Evolutionary conservation across 1,139 yeast genomes (phyloP), one percentile per base, ranked within the genome.

Genomic region (Blastobotrys arbuscula): DNA sequence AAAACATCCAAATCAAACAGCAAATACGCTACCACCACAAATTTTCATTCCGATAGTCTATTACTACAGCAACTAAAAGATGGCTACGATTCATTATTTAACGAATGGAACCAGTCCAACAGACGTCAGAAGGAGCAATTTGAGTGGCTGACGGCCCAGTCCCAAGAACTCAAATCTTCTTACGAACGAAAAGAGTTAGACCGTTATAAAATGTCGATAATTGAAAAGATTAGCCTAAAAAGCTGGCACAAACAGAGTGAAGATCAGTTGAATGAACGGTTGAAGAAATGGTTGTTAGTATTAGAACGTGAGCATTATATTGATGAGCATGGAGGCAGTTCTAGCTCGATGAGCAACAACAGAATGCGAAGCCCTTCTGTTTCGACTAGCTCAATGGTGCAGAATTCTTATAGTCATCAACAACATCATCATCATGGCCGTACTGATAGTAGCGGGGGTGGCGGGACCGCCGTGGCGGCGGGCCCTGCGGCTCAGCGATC

Each of bases 1-100:
- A 5, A 5, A 5, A 28, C 4, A 12, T 9, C 31, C 12, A 4
- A 28, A 5, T 28, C 10, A 12, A 28, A 2, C 13, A 12, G n/a
- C 10, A 28, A 28, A 5, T 5, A 3, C 10, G 12, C 5, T 3
- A 28, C n/a, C 13, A 28, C 10, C 7, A 24, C 28, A 12, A 28
- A 28, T 3, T 28, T 28, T 12, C 31, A 30, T 26, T 23, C 39
- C 18, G 51, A 49, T 30, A 26, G 42, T 5, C 16, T 19, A 31
- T 38, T 33, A 21, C 31, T 50, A 34, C 49, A 39, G 26, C 38
- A 48, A 8, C 33, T 45, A 7, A 45, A 45, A 44, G 49, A 48
- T 9, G 42, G 38, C 6, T 45, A 40, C 15, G 47, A 42, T 24
- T 21, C 26, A 15, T 33, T 50, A 16, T 48, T 30, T 31, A 20